Conservation (phyloP, 495 filamentous ascomycete genomes). For the Penicillium herquei region DNA sequence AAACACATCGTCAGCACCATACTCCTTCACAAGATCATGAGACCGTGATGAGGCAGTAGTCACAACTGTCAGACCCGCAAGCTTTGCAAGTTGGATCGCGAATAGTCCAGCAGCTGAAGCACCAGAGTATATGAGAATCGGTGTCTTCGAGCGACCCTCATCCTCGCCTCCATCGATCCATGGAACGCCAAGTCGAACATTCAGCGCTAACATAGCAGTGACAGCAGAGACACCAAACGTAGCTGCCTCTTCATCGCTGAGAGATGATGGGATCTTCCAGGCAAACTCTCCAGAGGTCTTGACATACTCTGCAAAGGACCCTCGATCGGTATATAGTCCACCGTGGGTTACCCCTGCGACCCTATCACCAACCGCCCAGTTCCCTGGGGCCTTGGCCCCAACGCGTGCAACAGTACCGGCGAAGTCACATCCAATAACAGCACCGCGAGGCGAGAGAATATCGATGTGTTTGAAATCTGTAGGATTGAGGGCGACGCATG, state of each 20-base stretch:
- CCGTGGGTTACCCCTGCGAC: slow-evolving; percentile 21
- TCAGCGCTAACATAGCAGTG: slow-evolving; percentile 23
- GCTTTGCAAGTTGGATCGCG: slow-evolving; percentile 28
- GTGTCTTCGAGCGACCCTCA: not conserved
- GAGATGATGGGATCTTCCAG: slow-evolving; percentile 48
- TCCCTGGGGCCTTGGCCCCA: not conserved
- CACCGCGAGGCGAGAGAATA: slow-evolving; percentile 16
- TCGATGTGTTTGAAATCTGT: slow-evolving; percentile 55
- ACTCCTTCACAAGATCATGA: slow-evolving; percentile 22
- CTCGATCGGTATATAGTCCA: slow-evolving; percentile 17
- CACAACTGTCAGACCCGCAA: slow-evolving; percentile 21
- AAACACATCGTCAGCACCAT: slow-evolving; percentile 30
- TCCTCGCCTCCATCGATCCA: not conserved
- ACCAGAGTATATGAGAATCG: slow-evolving; percentile 33
- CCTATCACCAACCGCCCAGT: slow-evolving; percentile 36
- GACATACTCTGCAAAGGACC: slow-evolving; percentile 48
- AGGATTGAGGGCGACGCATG: slow-evolving; percentile 51
- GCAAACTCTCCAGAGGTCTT: slow-evolving; percentile 46
- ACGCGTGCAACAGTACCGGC: slow-evolving; percentile 49
- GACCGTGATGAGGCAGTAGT: slow-evolving; percentile 35
- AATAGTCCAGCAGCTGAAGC: slow-evolving; percentile 21
- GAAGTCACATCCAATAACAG: slow-evolving; percentile 55
- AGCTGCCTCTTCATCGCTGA: slow-evolving; percentile 42
- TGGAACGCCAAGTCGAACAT: not conserved
- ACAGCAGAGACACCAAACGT: slow-evolving; percentile 50